Conservation (phyloP, 306 rosid species). For the Arachis stenosperma region DNA sequence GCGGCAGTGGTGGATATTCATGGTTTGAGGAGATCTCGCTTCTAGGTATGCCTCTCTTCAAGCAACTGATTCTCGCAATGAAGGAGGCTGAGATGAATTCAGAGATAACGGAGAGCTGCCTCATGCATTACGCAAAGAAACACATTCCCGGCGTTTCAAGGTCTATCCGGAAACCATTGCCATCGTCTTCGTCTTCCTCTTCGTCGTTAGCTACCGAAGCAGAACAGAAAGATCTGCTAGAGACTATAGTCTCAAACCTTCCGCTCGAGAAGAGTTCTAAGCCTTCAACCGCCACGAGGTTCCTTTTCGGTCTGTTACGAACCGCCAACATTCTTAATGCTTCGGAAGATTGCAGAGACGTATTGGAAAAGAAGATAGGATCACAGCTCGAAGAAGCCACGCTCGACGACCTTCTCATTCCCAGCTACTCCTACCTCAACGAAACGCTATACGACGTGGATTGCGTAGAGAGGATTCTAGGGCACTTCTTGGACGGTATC, state of each 20-base stretch:
- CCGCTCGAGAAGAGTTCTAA: constrained; percentile 64
- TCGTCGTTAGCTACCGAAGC: constrained; percentile 47
- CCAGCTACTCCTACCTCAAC: constrained; percentile 87
- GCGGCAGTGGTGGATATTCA: constrained; percentile 41
- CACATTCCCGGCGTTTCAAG: constrained; percentile 86
- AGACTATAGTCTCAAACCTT: constrained; percentile 70
- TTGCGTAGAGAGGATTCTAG: constrained; percentile 78
- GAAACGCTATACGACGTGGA: constrained; percentile 91
- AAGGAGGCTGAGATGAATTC: constrained; percentile 53
- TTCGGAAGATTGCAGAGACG: constrained; percentile 63
- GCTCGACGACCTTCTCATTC: constrained; percentile 82
- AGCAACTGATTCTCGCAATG: constrained; percentile 68
- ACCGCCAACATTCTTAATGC: constrained; percentile 79
- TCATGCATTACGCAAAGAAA: constrained; percentile 80
- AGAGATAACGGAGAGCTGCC: constrained; percentile 75
- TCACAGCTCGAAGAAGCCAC: constrained; percentile 85
- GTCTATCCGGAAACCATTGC: constrained; percentile 61
- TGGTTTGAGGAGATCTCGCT: constrained; percentile 82
- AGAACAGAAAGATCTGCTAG: constrained; percentile 82
- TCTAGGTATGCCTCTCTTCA: constrained; percentile 71
- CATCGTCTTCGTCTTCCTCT: constrained; percentile 47
- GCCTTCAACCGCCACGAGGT: constrained; percentile 57
- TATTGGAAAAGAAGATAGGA: constrained; percentile 88
- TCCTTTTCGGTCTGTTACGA: constrained; percentile 74
- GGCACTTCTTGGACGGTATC: constrained; percentile 51